phyloP scores from a whole-genome alignment of 768 basidiomycete species.

The Nidularia sp. region DNA sequence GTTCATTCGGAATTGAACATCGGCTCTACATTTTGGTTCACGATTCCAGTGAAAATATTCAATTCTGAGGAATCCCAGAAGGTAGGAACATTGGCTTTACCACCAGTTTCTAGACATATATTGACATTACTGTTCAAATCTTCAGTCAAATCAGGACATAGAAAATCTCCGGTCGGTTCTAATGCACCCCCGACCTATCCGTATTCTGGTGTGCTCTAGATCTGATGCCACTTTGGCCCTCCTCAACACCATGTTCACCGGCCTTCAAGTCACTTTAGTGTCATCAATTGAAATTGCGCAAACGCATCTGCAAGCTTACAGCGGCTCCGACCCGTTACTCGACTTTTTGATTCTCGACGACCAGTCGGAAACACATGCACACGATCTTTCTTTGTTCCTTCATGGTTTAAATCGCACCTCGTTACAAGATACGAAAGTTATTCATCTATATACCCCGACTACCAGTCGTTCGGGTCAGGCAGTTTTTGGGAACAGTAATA shows the following conservation, averaged over 20 bases:
- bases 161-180: slow-evolving; percentile 42
- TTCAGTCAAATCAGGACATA: slow-evolving; percentile 43
- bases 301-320: slow-evolving; percentile 28
- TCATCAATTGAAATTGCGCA: slow-evolving; percentile 44
- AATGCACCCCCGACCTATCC: slow-evolving; percentile 39
- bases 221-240: slow-evolving; percentile 56
- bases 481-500: slow-evolving; percentile 44
- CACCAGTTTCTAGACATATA: not conserved
- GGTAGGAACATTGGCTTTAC: slow-evolving; percentile 23
- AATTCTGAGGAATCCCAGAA: slow-evolving; percentile 53
- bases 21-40: slow-evolving; percentile 74
- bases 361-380: slow-evolving; percentile 55
- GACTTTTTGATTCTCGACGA: slow-evolving; percentile 70
- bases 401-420: slow-evolving; percentile 29
- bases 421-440: slow-evolving; percentile 54
- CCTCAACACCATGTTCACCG: slow-evolving; percentile 51
- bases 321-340: slow-evolving; percentile 26
- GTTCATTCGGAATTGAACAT: slow-evolving; percentile 60
- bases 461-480: slow-evolving; percentile 51
- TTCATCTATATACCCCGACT: slow-evolving; percentile 72
- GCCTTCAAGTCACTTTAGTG: slow-evolving; percentile 44
- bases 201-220: slow-evolving; percentile 53
- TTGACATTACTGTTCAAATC: slow-evolving; percentile 3
- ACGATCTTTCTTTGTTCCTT: slow-evolving; percentile 50
- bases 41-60: slow-evolving; percentile 60